Evolutionary conservation across 179 eudicot genomes (phyloP), one percentile per base, ranked within the genome.

Genomic region (Silene coronaria): DNA sequence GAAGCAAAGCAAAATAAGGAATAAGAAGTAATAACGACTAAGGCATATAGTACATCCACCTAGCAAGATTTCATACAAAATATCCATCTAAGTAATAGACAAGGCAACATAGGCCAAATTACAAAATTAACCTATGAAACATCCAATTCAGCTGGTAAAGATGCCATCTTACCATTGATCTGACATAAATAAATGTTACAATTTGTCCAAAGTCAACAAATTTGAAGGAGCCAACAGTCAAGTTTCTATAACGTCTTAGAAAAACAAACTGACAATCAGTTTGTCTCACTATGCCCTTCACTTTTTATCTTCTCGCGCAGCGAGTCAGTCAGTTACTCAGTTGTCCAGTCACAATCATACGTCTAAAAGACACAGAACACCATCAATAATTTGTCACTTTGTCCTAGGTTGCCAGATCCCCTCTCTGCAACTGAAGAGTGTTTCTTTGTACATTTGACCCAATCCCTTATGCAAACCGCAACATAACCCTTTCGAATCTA

Each of bases 341-440:
- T 14, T 67, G 48, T 67, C 16, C 22, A 17, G 42, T 17, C 70
- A 17, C 26, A 69, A 45, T 45, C 57, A 45, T 69, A 45, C 10
- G 12, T 22, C 28, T 38, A 23, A 38, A 69, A 69, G 59, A 22
- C 48, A 45, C 58, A 69, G 72, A 10, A 30, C 72, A 69, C 45
- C 53, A 3, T 9, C 58, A 69, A 11, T 46, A 21, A 28, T 45
- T 23, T 13, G 72, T 4, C 65, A 21, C 28, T 45, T 23, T 13
- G 72, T 4, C 65, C 58, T 69, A 69, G 30, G 53, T 69, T 45
- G 72, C 72, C 30, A 45, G 27, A 69, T 34, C 32, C 16, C 4
- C 34, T 42, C 23, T 12, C 6, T 5, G 45, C 45, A 45, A 23
- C 4, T 22, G 72, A 23, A 45, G 72, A 14, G 72, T 69, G 58